Percentiles rank a stretch among this genome's conserved stretches.
phyloP scores from a whole-genome alignment of 2,329 filamentous ascomycete species.

The Arachnomyces sp. region DNA sequence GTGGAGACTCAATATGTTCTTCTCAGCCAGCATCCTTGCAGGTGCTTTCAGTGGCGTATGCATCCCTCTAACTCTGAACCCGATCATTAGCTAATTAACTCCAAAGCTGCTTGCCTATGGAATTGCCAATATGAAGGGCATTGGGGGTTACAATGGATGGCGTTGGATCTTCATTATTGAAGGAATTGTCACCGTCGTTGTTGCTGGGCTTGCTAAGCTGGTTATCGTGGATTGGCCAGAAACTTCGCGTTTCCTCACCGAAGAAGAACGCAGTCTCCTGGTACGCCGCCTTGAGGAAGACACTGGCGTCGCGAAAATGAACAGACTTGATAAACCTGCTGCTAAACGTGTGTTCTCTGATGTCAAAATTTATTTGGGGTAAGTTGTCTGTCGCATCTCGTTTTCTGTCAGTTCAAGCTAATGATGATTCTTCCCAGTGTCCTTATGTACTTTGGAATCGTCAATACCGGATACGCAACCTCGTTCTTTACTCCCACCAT shows the following conservation, averaged over 20 bases:
- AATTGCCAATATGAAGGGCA: slow-evolving; percentile 34
- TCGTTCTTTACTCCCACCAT: slow-evolving; percentile 38
- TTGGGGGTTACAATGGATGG: slow-evolving; percentile 34
- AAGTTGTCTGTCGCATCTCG: slow-evolving; percentile 11
- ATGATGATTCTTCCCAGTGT: slow-evolving; percentile 27
- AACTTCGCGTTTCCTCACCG: slow-evolving; percentile 39
- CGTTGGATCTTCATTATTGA: slow-evolving; percentile 46
- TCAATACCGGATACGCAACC: slow-evolving; percentile 41
- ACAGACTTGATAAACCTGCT: slow-evolving; percentile 44
- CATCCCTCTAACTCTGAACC: background rate
- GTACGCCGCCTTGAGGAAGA: slow-evolving; percentile 37
- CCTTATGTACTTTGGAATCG: slow-evolving; percentile 58
- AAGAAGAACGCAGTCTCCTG: slow-evolving; percentile 39
- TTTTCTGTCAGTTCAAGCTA: background rate
- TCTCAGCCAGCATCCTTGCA: slow-evolving; percentile 30
- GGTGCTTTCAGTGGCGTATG: slow-evolving; percentile 33
- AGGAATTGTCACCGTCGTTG: slow-evolving; percentile 40
- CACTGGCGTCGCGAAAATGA: slow-evolving; percentile 42
- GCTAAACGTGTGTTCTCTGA: slow-evolving; percentile 42
- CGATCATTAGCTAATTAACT: background rate
- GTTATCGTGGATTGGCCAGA: slow-evolving; percentile 40
- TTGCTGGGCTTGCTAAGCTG: slow-evolving; percentile 46
- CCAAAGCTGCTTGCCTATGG: slow-evolving; percentile 35
- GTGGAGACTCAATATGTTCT: slow-evolving; percentile 30
- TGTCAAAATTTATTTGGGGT: slow-evolving; percentile 41